Evolutionary conservation across 345 rosid genomes (phyloP), one percentile per base, ranked within the genome.

Genomic region (Salix udensis): DNA sequence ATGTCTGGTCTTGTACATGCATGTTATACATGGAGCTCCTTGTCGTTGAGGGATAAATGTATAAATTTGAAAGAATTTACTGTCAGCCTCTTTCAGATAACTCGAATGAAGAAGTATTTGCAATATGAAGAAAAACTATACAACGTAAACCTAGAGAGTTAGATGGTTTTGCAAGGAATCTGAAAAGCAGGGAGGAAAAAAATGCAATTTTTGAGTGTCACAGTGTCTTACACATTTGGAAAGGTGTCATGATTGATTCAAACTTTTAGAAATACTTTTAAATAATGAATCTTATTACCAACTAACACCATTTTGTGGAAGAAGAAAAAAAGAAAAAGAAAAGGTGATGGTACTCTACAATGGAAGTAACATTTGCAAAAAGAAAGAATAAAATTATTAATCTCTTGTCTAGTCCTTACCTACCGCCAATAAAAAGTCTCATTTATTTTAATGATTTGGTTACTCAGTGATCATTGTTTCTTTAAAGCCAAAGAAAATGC

Each of bases 221-320:
- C 2, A 55, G 24, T 7, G 61, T 55, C 61, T 58, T 23, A 1
- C 6, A 23, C 28, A 58, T 10, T n/a, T 4, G 64, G 64, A 58
- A 58, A 58, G 62, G 9, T n/a, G 62, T 58, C 4, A 9, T 58
- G 13, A 11, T 9, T 58, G 26, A 58, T 42, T 42, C 46, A 11
- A 42, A 42, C 46, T 42, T 40, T 42, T 42, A 42, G 11, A 42
- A 42, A 11, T 42, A 26, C 28, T 23, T 58, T 58, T 8, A 24
- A 23, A 60, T 60, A 60, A 39, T 72, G 50, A 70, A 67, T 73
- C 60, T 75, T 65, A 24, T 73, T 44, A 82, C 81, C 80, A 4
- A 85, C 74, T 69, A 39, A 23, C 30, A 37, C 61, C 75, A 65
- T 67, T 65, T 78, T 73, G 79, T 76, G 28, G 28, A 26, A 26